Conservation (phyloP, 208 protist species). For the Acanthamoeba castellanii region DNA sequence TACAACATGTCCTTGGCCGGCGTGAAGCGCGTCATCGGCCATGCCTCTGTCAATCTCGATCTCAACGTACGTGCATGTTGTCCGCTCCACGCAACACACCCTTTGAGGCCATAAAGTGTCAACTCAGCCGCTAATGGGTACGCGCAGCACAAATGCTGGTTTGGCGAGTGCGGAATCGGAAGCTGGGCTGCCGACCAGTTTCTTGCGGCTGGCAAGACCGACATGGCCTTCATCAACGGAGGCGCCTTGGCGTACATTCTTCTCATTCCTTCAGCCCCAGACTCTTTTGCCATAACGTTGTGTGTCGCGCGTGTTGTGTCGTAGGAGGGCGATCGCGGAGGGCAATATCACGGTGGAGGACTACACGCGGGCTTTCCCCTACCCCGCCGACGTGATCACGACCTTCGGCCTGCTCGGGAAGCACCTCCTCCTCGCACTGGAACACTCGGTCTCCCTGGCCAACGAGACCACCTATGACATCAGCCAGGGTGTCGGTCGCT, state of each 20-base stretch:
- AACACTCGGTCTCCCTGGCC: conserved; percentile 21
- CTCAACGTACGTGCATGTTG: background rate
- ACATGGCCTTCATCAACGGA: conserved; percentile 49
- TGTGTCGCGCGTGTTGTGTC: background rate
- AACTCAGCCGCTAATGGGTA: too few species aligned
- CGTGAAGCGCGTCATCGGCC: background rate
- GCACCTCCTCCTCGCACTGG: background rate
- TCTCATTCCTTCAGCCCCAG: too few species aligned
- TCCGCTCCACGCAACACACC: too few species aligned
- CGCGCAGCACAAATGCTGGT: conserved; percentile 12
- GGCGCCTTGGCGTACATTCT: conserved; percentile 9
- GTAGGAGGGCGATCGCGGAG: background rate
- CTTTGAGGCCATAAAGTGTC: too few species aligned
- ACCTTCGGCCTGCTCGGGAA: conserved; percentile 12
- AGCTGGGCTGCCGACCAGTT: conserved; percentile 3
- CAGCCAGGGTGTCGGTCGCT: conserved; percentile 44
- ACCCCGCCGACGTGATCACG: background rate
- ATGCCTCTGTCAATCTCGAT: background rate
- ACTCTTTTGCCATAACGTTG: too few species aligned
- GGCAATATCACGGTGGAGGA: conserved; percentile 34
- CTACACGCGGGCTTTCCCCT: conserved; percentile 14
- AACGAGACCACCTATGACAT: conserved; percentile 51
- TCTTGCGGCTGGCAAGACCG: background rate
- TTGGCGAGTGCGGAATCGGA: conserved; percentile 48
- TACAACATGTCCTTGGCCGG: background rate